Percentiles rank a stretch among this genome's conserved stretches.
Conservation (phyloP, 331 rosid genomes). For the Quercus phellos region DNA sequence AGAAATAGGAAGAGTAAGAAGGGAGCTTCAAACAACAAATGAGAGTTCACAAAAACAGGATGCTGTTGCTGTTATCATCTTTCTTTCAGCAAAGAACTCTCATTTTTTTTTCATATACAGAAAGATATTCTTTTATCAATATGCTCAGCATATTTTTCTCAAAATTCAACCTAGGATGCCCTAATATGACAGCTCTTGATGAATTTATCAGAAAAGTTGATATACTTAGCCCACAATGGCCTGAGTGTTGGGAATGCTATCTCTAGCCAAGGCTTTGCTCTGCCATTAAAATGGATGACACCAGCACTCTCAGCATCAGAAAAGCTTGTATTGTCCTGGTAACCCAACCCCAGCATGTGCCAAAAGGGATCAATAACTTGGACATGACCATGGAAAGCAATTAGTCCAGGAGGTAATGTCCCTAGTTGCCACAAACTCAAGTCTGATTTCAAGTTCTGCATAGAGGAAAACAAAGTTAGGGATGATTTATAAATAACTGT, state of each 20-base stretch:
- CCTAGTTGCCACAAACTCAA: conserved; percentile 98
- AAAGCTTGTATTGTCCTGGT: conserved; percentile 79
- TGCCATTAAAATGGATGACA: conserved; percentile 93
- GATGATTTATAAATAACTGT: not conserved
- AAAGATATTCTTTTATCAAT: conserved; percentile 33
- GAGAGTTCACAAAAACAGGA: conserved; percentile 26
- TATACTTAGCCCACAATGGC: conserved; percentile 74
- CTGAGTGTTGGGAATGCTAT: conserved; percentile 80
- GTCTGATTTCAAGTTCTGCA: conserved; percentile 94
- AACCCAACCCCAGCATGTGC: conserved; percentile 98
- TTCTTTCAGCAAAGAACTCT: conserved; percentile 40
- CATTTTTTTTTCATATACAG: conserved; percentile 23
- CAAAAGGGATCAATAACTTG: conserved; percentile 83
- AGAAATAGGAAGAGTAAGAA: conserved; percentile 14
- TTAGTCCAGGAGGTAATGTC: conserved; percentile 95
- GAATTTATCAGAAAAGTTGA: conserved; percentile 85
- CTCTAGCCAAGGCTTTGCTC: conserved; percentile 99
- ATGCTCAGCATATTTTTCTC: conserved; percentile 15
- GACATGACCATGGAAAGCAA: conserved; percentile 94
- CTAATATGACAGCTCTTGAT: conserved; percentile 83
- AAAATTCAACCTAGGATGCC: conserved; percentile 49
- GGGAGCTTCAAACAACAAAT: conserved; percentile 32
- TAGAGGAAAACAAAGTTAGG: not conserved
- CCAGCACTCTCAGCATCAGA: conserved; percentile 71
- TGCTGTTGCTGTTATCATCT: conserved; percentile 31